A percentile compares a stretch with the other conserved stretches of the same genome.
phyloP scores from a whole-genome alignment of 495 filamentous ascomycete genomes.

The Penicillium parvum region DNA sequence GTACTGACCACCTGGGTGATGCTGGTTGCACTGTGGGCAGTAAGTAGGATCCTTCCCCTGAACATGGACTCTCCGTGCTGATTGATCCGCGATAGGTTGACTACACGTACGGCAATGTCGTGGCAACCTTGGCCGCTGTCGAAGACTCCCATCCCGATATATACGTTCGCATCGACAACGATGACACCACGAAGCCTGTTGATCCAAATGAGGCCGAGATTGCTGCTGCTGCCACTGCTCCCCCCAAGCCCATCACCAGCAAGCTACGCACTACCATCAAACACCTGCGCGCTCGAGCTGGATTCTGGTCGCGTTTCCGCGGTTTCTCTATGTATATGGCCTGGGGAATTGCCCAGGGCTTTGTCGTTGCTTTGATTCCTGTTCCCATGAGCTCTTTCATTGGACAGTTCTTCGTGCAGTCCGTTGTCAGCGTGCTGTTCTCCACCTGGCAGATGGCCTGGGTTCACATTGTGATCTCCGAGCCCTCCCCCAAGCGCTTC shows the following conservation, averaged over 20 bases:
- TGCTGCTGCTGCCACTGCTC: constrained; percentile 12
- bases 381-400: constrained; percentile 26
- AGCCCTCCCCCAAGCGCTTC: constrained; percentile 48
- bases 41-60: constrained; percentile 6
- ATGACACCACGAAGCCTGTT: constrained; percentile 29
- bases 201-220: constrained; percentile 28
- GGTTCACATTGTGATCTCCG: constrained; percentile 59
- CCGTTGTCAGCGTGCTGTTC: constrained; percentile 39
- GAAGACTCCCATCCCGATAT: constrained; percentile 58
- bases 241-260: constrained; percentile 53
- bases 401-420: constrained; percentile 32
- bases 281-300: constrained; percentile 53
- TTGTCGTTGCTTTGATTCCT: constrained; percentile 23
- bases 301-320: constrained; percentile 55
- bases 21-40: constrained; percentile 14
- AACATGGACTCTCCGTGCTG: background rate
- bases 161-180: constrained; percentile 43
- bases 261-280: constrained; percentile 52
- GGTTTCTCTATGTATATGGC: constrained; percentile 43
- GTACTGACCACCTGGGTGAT: constrained; percentile 18
- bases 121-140: constrained; percentile 57
- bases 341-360: constrained; percentile 24
- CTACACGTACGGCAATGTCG: constrained; percentile 56
- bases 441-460: constrained; percentile 52
- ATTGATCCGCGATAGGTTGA: constrained; percentile 28